Percentiles rank a stretch among this genome's conserved stretches.
phyloP scores from a whole-genome alignment of 345 rosid species.

The Ceriops zippeliana region DNA sequence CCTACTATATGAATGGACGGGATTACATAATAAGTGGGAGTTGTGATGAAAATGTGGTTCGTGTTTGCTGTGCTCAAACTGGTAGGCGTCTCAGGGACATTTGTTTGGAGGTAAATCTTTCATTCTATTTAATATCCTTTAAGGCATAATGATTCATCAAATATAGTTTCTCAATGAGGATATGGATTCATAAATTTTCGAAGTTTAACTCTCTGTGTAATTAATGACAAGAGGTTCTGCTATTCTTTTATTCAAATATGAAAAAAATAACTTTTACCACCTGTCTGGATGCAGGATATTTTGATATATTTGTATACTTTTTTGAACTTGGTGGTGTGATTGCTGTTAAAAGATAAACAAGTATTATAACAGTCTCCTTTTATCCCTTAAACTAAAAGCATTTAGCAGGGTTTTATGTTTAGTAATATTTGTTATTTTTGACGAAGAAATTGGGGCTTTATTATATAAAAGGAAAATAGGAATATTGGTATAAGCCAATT shows the following conservation, averaged over 20 bases:
- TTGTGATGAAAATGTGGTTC: conserved; percentile 82
- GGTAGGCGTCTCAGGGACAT: conserved; percentile 94
- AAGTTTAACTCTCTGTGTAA: neutral
- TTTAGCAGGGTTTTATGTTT: too few relatives aligned
- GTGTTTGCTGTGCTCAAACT: conserved; percentile 93
- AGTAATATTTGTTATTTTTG: neutral
- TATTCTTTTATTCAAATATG: neutral
- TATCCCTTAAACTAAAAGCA: neutral
- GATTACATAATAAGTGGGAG: conserved; percentile 92
- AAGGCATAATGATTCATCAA: neutral
- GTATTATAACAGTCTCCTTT: neutral
- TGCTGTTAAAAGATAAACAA: neutral
- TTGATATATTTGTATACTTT: too few relatives aligned
- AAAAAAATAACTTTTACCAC: neutral
- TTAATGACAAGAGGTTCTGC: neutral
- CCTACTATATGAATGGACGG: conserved; percentile 91
- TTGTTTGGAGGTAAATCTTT: conserved; percentile 68
- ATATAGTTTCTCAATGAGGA: neutral
- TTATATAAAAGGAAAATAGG: neutral
- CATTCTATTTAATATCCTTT: neutral
- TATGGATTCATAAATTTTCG: neutral
- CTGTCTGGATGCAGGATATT: neutral
- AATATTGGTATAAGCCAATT: neutral
- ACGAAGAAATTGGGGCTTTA: neutral
- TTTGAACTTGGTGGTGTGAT: neutral